phyloP scores from a whole-genome alignment of 306 rosid genomes.

The Trifolium pratense region DNA sequence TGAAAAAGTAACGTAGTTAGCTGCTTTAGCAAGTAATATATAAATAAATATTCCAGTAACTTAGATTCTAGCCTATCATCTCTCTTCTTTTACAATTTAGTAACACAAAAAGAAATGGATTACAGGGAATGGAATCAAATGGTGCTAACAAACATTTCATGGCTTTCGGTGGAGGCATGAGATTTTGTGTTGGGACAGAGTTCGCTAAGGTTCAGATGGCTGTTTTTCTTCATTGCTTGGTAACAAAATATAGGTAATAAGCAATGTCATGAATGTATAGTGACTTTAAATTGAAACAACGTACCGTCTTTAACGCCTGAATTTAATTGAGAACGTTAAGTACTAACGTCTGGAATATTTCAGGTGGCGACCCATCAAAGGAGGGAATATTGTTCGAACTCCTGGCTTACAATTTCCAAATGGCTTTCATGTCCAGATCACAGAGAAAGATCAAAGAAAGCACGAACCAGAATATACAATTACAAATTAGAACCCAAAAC shows the following conservation, averaged over 20 bases:
- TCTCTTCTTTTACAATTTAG: constrained; percentile 18
- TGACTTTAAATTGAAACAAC: constrained; percentile 15
- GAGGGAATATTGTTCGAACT: constrained; percentile 76
- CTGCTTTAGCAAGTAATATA: constrained; percentile 2
- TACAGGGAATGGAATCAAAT: constrained; percentile 67
- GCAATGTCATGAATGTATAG: neutral
- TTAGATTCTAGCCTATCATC: constrained; percentile 18
- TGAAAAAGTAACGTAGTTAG: constrained; percentile 6
- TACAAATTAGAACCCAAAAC: constrained; percentile 38
- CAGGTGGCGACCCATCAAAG: constrained; percentile 68
- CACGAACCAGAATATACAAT: constrained; percentile 24
- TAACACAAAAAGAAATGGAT: constrained; percentile 28
- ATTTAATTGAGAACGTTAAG: constrained; percentile 5
- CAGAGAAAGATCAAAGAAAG: constrained; percentile 51
- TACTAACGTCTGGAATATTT: constrained; percentile 36
- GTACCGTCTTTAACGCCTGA: neutral
- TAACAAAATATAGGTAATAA: constrained; percentile 79
- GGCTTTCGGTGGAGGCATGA: constrained; percentile 99
- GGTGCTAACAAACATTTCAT: constrained; percentile 83
- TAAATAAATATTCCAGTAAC: neutral
- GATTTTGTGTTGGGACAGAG: constrained; percentile 97
- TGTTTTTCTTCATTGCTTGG: constrained; percentile 83
- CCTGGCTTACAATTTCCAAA: constrained; percentile 85
- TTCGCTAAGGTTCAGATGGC: constrained; percentile 97
- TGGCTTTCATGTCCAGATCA: constrained; percentile 70